A percentile compares a stretch with the other conserved stretches of the same genome.
These are phyloP conservation scores for Boletus smithii DNA, from an alignment of 1,284 basidiomycete genomes.

Conservation along the genomic window DNA sequence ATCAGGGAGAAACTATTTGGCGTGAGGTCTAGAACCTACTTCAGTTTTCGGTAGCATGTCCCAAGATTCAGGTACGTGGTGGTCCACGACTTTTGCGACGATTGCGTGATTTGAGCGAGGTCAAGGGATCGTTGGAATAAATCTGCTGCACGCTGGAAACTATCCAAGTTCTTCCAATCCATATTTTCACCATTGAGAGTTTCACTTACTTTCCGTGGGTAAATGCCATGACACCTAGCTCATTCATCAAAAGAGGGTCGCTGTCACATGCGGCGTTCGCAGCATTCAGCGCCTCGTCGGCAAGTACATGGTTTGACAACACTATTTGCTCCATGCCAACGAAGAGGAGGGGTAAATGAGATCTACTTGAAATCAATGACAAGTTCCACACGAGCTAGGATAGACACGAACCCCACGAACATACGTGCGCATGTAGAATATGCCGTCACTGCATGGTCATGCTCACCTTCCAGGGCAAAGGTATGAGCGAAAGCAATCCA, in stretches of 20 bases:
- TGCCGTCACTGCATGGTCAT: conserved; percentile 96
- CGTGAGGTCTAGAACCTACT: conserved; percentile 43
- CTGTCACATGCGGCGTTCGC: conserved; percentile 76
- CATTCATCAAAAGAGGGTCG: conserved; percentile 90
- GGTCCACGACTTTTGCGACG: conserved; percentile 79
- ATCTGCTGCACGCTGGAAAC: conserved; percentile 66
- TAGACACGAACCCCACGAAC: conserved; percentile 76
- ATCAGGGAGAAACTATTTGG: conserved; percentile 5
- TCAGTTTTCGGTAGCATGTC: conserved; percentile 77
- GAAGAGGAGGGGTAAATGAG: conserved; percentile 91
- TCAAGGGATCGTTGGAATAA: conserved; percentile 74
- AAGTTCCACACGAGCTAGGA: neutral
- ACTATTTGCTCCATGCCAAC: conserved; percentile 98
- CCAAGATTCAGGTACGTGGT: conserved; percentile 89
- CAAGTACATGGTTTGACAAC: conserved; percentile 78
- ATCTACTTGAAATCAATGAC: conserved; percentile 44
- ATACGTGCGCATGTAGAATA: conserved; percentile 95
- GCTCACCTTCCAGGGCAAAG: conserved; percentile 95
- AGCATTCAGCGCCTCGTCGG: conserved; percentile 84
- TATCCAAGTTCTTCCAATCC: conserved; percentile 12
- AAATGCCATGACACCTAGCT: conserved; percentile 90
- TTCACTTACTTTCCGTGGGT: conserved; percentile 74
- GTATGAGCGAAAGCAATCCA: conserved; percentile 99
- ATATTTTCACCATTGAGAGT: conserved; percentile 1
- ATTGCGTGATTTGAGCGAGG: conserved; percentile 78